Percentiles rank a stretch among this genome's conserved stretches.
phyloP scores from a whole-genome alignment of 768 basidiomycete genomes.

The Auricularia sp. region DNA sequence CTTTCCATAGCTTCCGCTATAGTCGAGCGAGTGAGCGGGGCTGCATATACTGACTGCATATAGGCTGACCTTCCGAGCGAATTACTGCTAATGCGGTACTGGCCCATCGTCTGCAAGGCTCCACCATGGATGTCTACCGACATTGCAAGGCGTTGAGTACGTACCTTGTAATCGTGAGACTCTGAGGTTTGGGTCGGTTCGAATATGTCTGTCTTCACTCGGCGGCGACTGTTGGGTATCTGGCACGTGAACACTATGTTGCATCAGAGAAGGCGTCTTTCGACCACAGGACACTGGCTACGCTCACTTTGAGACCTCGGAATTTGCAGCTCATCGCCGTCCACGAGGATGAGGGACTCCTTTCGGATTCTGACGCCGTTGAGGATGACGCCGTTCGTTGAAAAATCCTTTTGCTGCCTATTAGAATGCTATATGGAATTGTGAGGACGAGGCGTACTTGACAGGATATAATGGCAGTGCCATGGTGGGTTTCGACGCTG shows the following conservation, averaged over 20 bases:
- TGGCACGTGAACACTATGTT: not conserved
- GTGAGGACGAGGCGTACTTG: slow-evolving; percentile 35
- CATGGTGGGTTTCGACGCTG: slow-evolving; percentile 61
- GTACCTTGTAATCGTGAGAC: slow-evolving; percentile 41
- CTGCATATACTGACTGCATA: not conserved
- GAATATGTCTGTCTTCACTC: slow-evolving; percentile 45
- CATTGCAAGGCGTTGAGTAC: slow-evolving; percentile 3
- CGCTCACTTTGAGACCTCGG: slow-evolving; percentile 52
- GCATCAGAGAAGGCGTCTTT: not conserved
- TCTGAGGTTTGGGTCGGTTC: slow-evolving; percentile 52
- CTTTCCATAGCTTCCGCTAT: slow-evolving; percentile 64
- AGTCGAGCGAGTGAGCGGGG: not conserved
- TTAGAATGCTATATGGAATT: not conserved
- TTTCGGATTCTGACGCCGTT: slow-evolving; percentile 64
- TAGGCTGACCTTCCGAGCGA: slow-evolving; percentile 47
- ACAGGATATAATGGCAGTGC: slow-evolving; percentile 69
- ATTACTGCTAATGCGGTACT: slow-evolving; percentile 66
- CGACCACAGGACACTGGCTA: not conserved
- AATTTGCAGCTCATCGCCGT: slow-evolving; percentile 61
- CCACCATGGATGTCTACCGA: not conserved
- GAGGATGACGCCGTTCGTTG: slow-evolving; percentile 63
- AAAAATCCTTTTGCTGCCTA: slow-evolving; percentile 45
- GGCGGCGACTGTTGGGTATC: slow-evolving; percentile 14
- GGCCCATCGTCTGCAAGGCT: slow-evolving; percentile 34
- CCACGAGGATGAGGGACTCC: slow-evolving; percentile 60